A percentile compares a stretch with the other conserved stretches of the same genome.
Evolutionary conservation across 208 protist genomes (phyloP).

Genomic region (Wallacemonas rigidus): DNA sequence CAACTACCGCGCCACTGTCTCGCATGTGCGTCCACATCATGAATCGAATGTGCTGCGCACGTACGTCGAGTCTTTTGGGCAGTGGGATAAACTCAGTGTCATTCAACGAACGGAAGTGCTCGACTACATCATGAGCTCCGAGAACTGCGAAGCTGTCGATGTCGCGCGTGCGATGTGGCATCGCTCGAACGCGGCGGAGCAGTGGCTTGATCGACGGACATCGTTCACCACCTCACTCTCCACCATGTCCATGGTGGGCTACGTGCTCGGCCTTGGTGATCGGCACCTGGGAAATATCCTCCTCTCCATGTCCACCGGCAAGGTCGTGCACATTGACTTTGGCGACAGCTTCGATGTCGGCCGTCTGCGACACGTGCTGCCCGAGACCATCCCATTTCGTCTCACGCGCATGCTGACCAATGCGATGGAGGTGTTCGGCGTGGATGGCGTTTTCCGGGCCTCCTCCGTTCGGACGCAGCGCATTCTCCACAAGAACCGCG

Average conservation of each 20-base stretch:
- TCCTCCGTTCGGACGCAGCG: constrained; percentile 97
- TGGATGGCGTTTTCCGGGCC: constrained; percentile 98
- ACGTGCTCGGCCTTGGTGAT: constrained; percentile 97
- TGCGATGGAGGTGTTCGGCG: constrained; percentile 99
- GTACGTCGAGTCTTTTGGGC: constrained; percentile 91
- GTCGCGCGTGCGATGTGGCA: constrained; percentile 96
- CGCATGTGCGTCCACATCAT: constrained; percentile 84
- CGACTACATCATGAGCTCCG: constrained; percentile 97
- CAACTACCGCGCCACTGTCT: constrained; percentile 95
- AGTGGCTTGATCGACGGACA: constrained; percentile 98
- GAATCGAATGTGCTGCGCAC: constrained; percentile 74
- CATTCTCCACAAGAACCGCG: constrained; percentile 97
- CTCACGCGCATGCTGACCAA: constrained; percentile 99
- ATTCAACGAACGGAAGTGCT: constrained; percentile 97
- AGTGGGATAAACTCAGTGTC: constrained; percentile 88
- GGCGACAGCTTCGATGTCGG: constrained; percentile 99
- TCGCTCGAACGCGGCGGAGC: constrained; percentile 95
- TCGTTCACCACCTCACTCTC: constrained; percentile 98
- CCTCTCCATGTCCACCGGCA: constrained; percentile 97
- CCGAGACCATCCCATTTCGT: constrained; percentile 99
- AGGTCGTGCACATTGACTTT: constrained; percentile 99
- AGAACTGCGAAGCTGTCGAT: constrained; percentile 87
- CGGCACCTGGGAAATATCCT: constrained; percentile 99
- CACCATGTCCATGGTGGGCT: constrained; percentile 98
- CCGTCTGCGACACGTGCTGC: constrained; percentile 97